A percentile compares a stretch with the other conserved stretches of the same genome.
Evolutionary conservation across 2,329 filamentous ascomycete species (phyloP).

Genomic region (Sporothrix pallida): DNA sequence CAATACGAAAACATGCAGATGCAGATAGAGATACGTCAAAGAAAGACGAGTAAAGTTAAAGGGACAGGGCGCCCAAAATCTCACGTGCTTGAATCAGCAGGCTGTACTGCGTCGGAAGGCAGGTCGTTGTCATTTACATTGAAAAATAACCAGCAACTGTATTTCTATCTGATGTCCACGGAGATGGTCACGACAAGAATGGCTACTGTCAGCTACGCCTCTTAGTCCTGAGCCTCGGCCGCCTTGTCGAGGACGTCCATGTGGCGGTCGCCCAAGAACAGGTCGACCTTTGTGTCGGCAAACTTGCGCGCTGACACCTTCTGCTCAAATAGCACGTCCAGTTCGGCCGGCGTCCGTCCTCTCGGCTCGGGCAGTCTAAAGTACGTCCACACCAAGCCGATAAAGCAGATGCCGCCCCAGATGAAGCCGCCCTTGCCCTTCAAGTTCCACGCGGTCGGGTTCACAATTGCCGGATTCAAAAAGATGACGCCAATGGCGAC

Average conservation of each 20-base stretch:
- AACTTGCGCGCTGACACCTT: conserved; percentile 48
- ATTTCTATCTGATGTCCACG: no score
- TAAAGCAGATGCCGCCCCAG: conserved; percentile 53
- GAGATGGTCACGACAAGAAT: no score
- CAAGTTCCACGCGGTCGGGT: conserved; percentile 52
- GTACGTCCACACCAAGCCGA: conserved; percentile 57
- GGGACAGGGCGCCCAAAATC: no score
- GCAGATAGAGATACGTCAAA: no score
- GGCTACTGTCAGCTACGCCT: background rate
- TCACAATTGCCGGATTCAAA: conserved; percentile 47
- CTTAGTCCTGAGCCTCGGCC: background rate
- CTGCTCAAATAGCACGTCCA: conserved; percentile 61
- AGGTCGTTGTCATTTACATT: no score
- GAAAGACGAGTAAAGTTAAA: no score
- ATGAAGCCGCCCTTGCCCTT: conserved; percentile 56
- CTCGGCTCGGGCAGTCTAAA: conserved; percentile 57
- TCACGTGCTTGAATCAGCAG: no score
- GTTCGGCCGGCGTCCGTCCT: conserved; percentile 59
- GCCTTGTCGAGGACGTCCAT: conserved; percentile 11
- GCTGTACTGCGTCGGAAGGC: no score
- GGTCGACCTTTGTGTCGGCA: conserved; percentile 3
- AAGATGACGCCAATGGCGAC: conserved; percentile 40
- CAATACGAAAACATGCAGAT: no score
- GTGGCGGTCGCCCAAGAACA: background rate
- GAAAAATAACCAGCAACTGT: no score